Base-by-base conservation (phyloP, 169 alveolate genomes). In the Eimeria praecox region DNA sequence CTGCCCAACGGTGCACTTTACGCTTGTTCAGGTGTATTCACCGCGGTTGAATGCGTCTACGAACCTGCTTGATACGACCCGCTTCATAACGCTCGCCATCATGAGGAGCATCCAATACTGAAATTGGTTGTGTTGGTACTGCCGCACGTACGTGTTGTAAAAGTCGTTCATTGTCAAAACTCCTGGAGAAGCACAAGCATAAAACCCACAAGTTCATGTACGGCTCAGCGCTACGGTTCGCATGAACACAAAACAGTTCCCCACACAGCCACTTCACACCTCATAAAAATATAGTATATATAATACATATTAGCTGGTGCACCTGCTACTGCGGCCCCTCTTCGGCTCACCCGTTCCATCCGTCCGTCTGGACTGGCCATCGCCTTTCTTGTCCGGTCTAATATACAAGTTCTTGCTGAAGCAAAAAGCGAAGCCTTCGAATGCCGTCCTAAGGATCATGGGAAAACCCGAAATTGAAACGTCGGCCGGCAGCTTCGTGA, bases 21-120 rank as follows among this genome's bases (percentile, higher is more conserved):
- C n/a, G n/a, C n/a, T n/a, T n/a, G n/a, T n/a, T n/a, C n/a, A n/a
- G n/a, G n/a, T n/a, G n/a, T n/a, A n/a, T n/a, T n/a, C n/a, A n/a
- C n/a, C n/a, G n/a, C n/a, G n/a, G n/a, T n/a, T n/a, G 73, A 3
- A 27, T 33, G 52, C 27, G 1, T 35, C n/a, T 22, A 14, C 85
- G 33, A 44, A 92, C 95, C 95, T 56, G 71, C 77, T 71, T 27
- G 95, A 92, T 18, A 80, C 95, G 44, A 92, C 66, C 16, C 88
- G 82, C 75, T 92, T 92, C 92, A 92, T 78, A 18, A 92, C 80
- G 54, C 88, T 92, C 44, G 92, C 95, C 71, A 92, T 86, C 69
- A 92, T 86, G 85, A 92, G 85, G 35, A 92, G 92, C 92, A 92
- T 33, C 95, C 95, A 92, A 52, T 92, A 92, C 92, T 92, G 95